These are phyloP conservation scores for Diaporthe eres DNA, from an alignment of 2,329 filamentous ascomycete genomes.

Conservation along the genomic window DNA sequence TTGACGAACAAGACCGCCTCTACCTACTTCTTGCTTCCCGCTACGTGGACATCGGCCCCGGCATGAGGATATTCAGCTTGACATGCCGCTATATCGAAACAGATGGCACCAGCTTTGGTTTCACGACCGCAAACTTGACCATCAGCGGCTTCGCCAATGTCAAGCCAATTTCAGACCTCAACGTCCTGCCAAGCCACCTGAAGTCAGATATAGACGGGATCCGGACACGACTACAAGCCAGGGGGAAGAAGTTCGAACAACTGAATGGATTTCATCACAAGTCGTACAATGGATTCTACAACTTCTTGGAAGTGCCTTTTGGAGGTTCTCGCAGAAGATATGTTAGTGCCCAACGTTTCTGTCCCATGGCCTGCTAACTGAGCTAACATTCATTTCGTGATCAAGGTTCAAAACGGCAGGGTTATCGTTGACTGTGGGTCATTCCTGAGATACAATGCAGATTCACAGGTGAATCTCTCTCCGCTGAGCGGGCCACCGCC, in stretches of 20 bases:
- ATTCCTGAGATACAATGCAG: background rate
- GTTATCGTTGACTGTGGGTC: background rate
- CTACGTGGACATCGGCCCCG: background rate
- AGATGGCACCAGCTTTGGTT: constrained; percentile 52
- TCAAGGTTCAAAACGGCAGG: background rate
- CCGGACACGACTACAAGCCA: background rate
- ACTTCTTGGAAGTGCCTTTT: background rate
- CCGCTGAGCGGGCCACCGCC: background rate
- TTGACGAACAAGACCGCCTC: background rate
- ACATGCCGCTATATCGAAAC: constrained; percentile 49
- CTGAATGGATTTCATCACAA: background rate
- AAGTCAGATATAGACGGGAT: background rate
- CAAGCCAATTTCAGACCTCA: constrained; percentile 47
- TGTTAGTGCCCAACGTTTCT: background rate
- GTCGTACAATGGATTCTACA: background rate
- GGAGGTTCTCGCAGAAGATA: background rate
- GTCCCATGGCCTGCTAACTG: fast-evolving
- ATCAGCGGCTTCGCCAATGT: constrained; percentile 48
- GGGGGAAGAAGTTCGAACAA: background rate
- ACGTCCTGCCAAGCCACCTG: constrained; percentile 48
- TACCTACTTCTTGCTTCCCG: background rate
- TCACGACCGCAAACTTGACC: constrained; percentile 42
- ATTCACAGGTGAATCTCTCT: background rate
- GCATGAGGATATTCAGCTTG: background rate
- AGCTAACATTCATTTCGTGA: background rate